Base-by-base conservation (phyloP, 176 grass and related monocot genomes). In the Lolium rigidum region DNA sequence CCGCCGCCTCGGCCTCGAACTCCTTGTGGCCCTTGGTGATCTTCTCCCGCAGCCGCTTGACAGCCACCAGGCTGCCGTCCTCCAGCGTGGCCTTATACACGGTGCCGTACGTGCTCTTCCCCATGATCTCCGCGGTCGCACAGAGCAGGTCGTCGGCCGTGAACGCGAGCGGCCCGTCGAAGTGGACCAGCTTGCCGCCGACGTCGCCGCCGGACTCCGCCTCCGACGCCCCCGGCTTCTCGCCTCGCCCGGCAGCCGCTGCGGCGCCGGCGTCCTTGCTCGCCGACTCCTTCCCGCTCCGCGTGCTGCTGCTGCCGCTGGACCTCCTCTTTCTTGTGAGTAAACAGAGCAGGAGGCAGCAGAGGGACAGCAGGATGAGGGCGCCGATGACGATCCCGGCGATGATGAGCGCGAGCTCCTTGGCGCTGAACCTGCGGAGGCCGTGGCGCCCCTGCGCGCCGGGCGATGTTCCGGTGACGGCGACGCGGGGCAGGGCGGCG, bases 281-380 rank as follows among this genome's bases (percentile, higher is more conserved):
- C 20, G 16, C 46, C 39, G 67, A 50, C 59, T 86, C 56, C 82
- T 85, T 86, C 58, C 41, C 22, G 47, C 48, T 86, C 89, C 78
- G 58, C 38, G 61, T 52, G 24, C 14, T 10, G 6, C 14, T 10
- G 6, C 48, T 18, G 73, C 24, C 2, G 48, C 66, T 38, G 1
- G 73, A 77, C 85, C 80, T 90, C 76, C 62, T 92, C 54, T 78
- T 79, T 11, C 15, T 76, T 54, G 90, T 61, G n/a, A 92, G 26
- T 61, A 87, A 97, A 11, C 90, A 97, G 56, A 94, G 46, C 71
- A 74, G 84, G 5, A 93, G 74, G 84, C 90, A 97, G 62, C 90
- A 97, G 69, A 97, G 89, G 0, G 90, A 44, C 10, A 97, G 85
- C 64, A 97, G 38, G 17, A 97, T 4, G 55, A 86, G 88, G 14